Conservation (phyloP, 106 monocot species). For the Agapanthus africanus region DNA sequence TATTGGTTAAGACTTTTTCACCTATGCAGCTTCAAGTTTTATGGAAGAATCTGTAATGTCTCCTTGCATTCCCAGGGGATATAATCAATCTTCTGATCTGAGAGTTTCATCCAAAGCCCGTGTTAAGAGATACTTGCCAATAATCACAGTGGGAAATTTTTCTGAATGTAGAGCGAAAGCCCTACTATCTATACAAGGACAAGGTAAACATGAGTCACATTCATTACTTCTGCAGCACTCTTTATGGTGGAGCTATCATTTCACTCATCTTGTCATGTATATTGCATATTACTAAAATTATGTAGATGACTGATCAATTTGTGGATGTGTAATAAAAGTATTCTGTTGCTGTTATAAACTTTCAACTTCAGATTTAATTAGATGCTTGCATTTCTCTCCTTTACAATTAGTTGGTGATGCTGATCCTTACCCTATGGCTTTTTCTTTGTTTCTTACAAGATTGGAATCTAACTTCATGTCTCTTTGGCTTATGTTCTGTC, state of each 20-base stretch:
- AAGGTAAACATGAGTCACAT: not conserved
- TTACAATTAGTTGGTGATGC: no score
- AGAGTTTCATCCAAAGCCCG: not conserved
- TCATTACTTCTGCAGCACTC: not conserved
- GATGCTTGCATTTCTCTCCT: no score
- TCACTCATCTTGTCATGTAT: not conserved
- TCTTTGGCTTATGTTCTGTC: no score
- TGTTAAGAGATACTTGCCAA: no score
- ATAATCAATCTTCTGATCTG: conserved; percentile 1
- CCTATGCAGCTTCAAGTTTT: conserved; percentile 3
- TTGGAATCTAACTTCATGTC: no score
- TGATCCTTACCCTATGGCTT: no score
- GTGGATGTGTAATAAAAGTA: no score
- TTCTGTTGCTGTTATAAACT: no score
- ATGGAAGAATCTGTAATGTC: conserved; percentile 1
- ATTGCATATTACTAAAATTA: not conserved
- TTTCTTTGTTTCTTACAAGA: no score
- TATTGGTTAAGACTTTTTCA: not conserved
- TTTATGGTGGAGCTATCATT: not conserved
- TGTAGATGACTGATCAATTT: not conserved
- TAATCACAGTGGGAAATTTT: not conserved
- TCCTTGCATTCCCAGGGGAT: conserved; percentile 16
- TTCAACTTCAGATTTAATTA: no score
- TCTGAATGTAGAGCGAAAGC: not conserved
- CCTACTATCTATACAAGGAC: not conserved